A percentile compares a stretch with the other conserved stretches of the same genome.
Conservation (phyloP, 1,284 basidiomycete genomes). For the Ceratobasidium theobromae region DNA sequence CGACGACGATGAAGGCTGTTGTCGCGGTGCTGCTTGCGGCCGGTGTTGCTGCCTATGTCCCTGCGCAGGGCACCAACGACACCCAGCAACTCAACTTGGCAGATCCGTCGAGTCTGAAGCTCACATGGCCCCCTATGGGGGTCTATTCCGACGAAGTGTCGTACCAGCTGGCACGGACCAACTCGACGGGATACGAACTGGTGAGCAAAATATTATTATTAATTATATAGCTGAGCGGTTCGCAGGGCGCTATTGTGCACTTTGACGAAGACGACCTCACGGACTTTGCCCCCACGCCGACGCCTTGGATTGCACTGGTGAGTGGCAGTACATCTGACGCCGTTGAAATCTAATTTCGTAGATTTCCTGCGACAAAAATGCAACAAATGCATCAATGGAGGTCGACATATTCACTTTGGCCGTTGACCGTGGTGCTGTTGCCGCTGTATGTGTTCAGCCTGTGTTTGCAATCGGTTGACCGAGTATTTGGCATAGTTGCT, state of each 20-base stretch:
- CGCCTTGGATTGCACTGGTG: conserved; percentile 82
- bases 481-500: conserved; percentile 54
- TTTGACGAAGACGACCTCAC: conserved; percentile 63
- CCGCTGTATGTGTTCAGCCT: conserved; percentile 56
- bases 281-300: conserved; percentile 47
- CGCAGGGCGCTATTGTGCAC: conserved; percentile 72
- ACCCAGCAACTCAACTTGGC: conserved; percentile 56
- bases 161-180: conserved; percentile 57
- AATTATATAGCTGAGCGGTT: not conserved
- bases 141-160: conserved; percentile 58
- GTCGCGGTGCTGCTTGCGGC: conserved; percentile 24
- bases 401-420: conserved; percentile 80
- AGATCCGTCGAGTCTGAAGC: conserved; percentile 57
- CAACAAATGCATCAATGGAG: conserved; percentile 58
- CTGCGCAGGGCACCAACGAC: conserved; percentile 66
- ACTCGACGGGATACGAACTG: conserved; percentile 51
- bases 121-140: conserved; percentile 58
- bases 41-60: conserved; percentile 56
- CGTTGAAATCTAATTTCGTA: not conserved
- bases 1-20: conserved; percentile 26
- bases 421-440: conserved; percentile 71
- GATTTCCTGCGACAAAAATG: conserved; percentile 76
- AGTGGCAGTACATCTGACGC: not conserved
- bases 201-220: not conserved
- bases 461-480: conserved; percentile 6